These are phyloP conservation scores for Metschnikowia cubensis DNA, from an alignment of 805 yeast species.

Conservation along the genomic window DNA sequence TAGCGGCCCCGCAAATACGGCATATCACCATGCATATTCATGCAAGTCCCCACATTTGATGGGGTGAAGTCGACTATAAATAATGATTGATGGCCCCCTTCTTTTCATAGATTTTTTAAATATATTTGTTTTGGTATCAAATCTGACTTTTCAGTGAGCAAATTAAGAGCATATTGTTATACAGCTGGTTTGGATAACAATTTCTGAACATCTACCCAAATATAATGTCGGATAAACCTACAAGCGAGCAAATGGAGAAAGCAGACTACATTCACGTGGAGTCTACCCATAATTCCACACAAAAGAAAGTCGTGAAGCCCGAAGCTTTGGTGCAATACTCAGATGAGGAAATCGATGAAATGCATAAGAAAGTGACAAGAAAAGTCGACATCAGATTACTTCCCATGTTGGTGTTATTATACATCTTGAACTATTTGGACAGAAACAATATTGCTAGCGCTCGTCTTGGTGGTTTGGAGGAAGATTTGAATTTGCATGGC, in stretches of 20 bases:
- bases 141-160: neutral
- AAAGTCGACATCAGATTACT: slow-evolving; percentile 48
- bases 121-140: neutral
- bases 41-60: neutral
- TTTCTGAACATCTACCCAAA: neutral
- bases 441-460: slow-evolving; percentile 54
- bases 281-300: slow-evolving; percentile 1
- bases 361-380: slow-evolving; percentile 42
- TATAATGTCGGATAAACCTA: slow-evolving; percentile 1
- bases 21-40: neutral
- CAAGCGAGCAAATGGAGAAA: slow-evolving; percentile 7
- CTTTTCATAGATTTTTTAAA: neutral
- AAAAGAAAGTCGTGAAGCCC: slow-evolving; percentile 19
- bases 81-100: neutral
- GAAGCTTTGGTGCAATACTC: slow-evolving; percentile 29
- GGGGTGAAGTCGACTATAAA: neutral
- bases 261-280: slow-evolving; percentile 11
- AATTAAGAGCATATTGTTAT: neutral
- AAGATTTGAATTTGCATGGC: slow-evolving; percentile 40
- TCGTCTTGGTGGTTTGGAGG: slow-evolving; percentile 46
- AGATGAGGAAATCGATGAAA: slow-evolving; percentile 40
- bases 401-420: slow-evolving; percentile 48
- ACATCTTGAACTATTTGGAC: slow-evolving; percentile 50
- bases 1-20: neutral
- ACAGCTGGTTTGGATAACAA: slow-evolving; percentile 1